These are phyloP conservation scores for Arthrobotrys iridis DNA, from an alignment of 2,329 filamentous ascomycete genomes.

Conservation along the genomic window DNA sequence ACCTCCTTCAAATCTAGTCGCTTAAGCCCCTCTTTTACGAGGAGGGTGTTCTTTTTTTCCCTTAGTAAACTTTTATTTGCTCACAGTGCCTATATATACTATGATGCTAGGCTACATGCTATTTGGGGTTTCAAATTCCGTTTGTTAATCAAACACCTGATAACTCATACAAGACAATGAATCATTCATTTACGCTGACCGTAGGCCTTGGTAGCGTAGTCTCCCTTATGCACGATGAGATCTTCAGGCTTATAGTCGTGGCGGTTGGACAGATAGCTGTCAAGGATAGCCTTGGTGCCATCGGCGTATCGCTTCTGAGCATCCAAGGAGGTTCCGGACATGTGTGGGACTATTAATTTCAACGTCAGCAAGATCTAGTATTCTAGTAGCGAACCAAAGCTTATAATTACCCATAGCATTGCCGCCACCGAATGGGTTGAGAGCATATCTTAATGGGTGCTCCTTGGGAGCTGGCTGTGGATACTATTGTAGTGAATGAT, in stretches of 20 bases:
- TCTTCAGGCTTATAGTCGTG: constrained; percentile 90
- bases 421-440: constrained; percentile 94
- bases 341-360: constrained; percentile 76
- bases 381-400: neutral
- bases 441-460: constrained; percentile 89
- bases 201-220: constrained; percentile 95
- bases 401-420: constrained; percentile 78
- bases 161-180: no score
- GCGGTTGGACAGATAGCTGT: constrained; percentile 87
- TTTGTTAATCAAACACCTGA: no score
- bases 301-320: constrained; percentile 91
- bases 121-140: neutral
- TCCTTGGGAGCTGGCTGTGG: constrained; percentile 94
- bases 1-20: neutral
- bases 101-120: neutral
- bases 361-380: neutral
- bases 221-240: constrained; percentile 86
- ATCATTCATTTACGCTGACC: constrained; percentile 68
- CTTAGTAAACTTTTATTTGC: neutral
- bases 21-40: no score
- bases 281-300: constrained; percentile 87
- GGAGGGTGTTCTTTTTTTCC: no score
- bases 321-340: constrained; percentile 98
- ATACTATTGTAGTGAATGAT: constrained; percentile 70
- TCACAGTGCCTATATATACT: neutral